Conservation (phyloP, 768 basidiomycete species). For the Trametes cingulata region DNA sequence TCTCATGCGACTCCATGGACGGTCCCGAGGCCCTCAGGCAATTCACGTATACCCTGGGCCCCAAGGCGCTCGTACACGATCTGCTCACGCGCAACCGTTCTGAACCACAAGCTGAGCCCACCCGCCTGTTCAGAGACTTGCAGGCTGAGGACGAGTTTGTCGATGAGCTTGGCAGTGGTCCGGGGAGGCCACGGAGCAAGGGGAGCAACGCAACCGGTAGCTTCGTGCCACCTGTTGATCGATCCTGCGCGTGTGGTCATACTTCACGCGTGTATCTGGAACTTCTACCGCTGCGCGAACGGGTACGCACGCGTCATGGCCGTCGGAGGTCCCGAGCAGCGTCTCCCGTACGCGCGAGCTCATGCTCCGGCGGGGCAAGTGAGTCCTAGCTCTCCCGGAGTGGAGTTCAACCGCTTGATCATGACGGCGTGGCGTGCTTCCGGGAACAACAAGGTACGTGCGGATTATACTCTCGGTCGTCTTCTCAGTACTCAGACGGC, state of each 20-base stretch:
- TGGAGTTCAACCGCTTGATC: background rate
- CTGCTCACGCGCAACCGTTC: conserved; percentile 8
- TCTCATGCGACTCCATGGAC: background rate
- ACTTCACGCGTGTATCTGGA: background rate
- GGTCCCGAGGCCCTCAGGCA: background rate
- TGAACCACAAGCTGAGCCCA: background rate
- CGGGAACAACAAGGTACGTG: conserved; percentile 7
- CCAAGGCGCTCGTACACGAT: background rate
- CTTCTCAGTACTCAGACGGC: no score
- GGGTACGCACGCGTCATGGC: background rate
- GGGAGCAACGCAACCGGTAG: background rate
- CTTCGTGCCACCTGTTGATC: no score
- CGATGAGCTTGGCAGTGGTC: background rate
- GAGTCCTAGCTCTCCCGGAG: background rate
- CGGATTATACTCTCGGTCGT: no score
- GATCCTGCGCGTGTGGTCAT: no score
- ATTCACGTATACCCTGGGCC: background rate
- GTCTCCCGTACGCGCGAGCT: background rate
- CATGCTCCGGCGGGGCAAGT: background rate
- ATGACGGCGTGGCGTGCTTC: conserved; percentile 4
- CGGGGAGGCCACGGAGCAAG: background rate
- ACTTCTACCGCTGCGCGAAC: background rate
- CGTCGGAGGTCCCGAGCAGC: background rate
- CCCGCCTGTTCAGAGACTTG: conserved; percentile 2
- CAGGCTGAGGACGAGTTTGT: conserved; percentile 8